A percentile compares a stretch with the other conserved stretches of the same genome.
These are phyloP conservation scores for Cryptosporidium ryanae DNA, from an alignment of 169 alveolate species.

Conservation along the genomic window DNA sequence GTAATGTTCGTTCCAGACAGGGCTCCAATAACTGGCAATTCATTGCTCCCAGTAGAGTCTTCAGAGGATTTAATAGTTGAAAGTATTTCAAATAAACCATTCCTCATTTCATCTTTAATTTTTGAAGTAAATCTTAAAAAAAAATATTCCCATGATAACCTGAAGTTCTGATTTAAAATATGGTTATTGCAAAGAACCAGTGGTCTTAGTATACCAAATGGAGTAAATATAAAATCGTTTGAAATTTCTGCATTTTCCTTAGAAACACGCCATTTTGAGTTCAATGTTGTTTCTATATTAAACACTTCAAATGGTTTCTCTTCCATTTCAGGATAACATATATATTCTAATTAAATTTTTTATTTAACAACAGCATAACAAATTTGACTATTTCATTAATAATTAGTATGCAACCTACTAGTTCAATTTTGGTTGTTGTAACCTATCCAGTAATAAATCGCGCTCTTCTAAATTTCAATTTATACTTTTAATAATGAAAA, in stretches of 20 bases:
- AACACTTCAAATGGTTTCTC: slow-evolving; percentile 37
- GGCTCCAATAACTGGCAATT: slow-evolving; percentile 24
- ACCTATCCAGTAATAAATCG: neutral
- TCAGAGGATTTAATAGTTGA: slow-evolving; percentile 3
- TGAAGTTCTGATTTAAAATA: neutral
- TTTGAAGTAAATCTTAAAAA: slow-evolving; percentile 3
- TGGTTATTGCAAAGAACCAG: neutral
- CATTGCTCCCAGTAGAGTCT: neutral
- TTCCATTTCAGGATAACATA: neutral
- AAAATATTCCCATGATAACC: slow-evolving; percentile 39
- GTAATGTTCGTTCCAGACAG: slow-evolving; percentile 41
- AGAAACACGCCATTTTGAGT: neutral
- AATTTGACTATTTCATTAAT: neutral
- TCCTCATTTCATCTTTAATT: slow-evolving; percentile 16
- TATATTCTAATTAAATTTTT: neutral
- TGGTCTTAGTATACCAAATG: slow-evolving; percentile 45
- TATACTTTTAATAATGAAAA: slow-evolving; percentile 10
- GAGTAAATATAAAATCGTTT: slow-evolving; percentile 9
- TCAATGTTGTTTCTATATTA: neutral
- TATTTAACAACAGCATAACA: neutral
- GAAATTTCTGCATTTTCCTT: neutral
- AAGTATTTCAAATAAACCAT: slow-evolving; percentile 45
- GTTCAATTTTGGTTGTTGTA: neutral
- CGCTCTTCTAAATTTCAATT: neutral
- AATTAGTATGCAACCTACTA: too few relatives aligned